Base-by-base conservation (phyloP, 352 stramenopile species). In the Phytophthora citricola region DNA sequence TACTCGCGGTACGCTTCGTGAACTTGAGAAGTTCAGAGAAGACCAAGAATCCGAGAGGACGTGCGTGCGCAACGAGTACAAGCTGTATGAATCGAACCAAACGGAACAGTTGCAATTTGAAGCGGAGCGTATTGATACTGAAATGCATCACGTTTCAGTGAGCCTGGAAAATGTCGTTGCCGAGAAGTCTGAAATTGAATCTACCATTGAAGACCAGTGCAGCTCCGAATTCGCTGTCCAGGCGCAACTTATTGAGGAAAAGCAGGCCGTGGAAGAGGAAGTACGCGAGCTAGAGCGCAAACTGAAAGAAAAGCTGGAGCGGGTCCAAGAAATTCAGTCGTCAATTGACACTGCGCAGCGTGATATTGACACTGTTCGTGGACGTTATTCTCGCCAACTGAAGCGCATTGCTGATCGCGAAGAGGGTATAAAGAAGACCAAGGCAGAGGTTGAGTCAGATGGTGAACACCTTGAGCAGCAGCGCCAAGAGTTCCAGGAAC, bases 351-450 rank as follows among this genome's bases (percentile, higher is more conserved):
- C 75, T 39, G 87, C 87, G 0, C 85, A 95, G 49, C 79, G 78
- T 14, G 85, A 93, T 34, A 95, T 95, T 38, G 76, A 93, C 50
- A 76, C 75, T 31, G 87, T 95, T 32, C 83, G 87, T 34, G 76
- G 73, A 22, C 80, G 81, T 5, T 95, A 92, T 62, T 87, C 83
- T 48, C 84, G 85, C 5, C 85, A 94, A 53, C 60, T 95, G 26
- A 92, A 94, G 69, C 87, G 87, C 14, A 85, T 95, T 51, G 78
- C 76, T 1, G 87, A 93, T 56, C 87, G 87, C 27, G 85, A 95
- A 32, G 66, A 88, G 40, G 77, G 81, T 3, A 86, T 95, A 14
- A 55, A 86, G 41, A 89, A 90, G 50, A 92, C 87, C 0, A 91
- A 91, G 70, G 63, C 52, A 2, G 87, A 93, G 54, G 84, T 95